These are phyloP conservation scores for Oxyria digyna DNA, from an alignment of 148 eudicot genomes.

Conservation along the genomic window DNA sequence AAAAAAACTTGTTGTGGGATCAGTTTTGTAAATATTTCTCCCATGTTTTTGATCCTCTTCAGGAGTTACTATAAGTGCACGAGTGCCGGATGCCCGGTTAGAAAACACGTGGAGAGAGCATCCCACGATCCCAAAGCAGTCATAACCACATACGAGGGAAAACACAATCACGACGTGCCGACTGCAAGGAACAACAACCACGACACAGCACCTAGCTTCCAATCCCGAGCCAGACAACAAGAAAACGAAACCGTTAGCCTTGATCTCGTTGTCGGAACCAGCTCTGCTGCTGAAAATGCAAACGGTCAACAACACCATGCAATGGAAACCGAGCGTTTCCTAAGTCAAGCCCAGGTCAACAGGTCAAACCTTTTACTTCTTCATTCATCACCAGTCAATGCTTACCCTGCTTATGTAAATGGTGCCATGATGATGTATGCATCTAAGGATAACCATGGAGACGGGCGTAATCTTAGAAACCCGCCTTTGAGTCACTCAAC, in stretches of 20 bases:
- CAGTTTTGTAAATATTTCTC: background rate
- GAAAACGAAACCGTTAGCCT: conserved; percentile 54
- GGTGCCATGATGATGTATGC: conserved; percentile 46
- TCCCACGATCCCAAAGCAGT: conserved; percentile 97
- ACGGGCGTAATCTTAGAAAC: conserved; percentile 37
- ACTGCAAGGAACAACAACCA: conserved; percentile 12
- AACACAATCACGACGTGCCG: conserved; percentile 95
- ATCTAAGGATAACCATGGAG: conserved; percentile 43
- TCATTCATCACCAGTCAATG: conserved; percentile 22
- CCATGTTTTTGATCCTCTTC: conserved; percentile 8
- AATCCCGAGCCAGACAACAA: conserved; percentile 34
- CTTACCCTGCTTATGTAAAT: conserved; percentile 46
- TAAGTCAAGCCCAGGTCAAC: conserved; percentile 24
- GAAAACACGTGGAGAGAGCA: conserved; percentile 98
- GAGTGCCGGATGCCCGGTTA: conserved; percentile 72
- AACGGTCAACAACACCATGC: conserved; percentile 23
- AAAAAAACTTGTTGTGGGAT: background rate
- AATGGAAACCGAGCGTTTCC: conserved; percentile 19
- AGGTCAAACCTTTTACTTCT: conserved; percentile 24
- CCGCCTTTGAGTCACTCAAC: conserved; percentile 46
- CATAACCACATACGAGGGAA: conserved; percentile 92
- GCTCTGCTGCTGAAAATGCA: conserved; percentile 26
- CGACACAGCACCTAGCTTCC: conserved; percentile 13
- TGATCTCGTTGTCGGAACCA: conserved; percentile 76
- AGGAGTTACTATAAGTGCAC: conserved; percentile 99